A percentile compares a stretch with the other conserved stretches of the same genome.
These are phyloP conservation scores for Plasmodium falciparum DNA, from an alignment of 169 alveolate genomes.

Conservation along the genomic window DNA sequence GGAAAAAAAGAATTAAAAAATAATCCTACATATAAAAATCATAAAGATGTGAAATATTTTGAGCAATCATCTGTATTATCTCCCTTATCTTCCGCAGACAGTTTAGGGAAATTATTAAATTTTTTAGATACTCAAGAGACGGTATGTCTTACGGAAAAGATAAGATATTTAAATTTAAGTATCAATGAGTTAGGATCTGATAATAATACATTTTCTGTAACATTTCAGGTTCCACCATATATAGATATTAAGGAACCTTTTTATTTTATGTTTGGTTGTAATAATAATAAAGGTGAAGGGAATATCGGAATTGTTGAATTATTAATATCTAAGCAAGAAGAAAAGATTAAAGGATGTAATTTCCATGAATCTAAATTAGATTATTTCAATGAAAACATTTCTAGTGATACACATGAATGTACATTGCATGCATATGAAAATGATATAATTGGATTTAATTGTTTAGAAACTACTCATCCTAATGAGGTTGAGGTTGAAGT, in stretches of 20 bases:
- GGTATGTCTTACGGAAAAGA: background rate
- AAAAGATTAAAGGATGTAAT: constrained; percentile 50
- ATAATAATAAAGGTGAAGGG: constrained; percentile 43
- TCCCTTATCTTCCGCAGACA: constrained; percentile 1
- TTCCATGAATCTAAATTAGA: constrained; percentile 5
- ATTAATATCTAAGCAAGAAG: constrained; percentile 33
- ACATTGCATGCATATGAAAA: constrained; percentile 18
- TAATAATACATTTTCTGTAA: background rate
- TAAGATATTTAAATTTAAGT: constrained; percentile 2
- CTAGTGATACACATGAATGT: background rate
- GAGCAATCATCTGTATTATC: background rate
- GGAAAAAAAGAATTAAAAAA: constrained; percentile 41
- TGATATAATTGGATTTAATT: constrained; percentile 51
- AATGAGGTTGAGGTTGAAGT: background rate
- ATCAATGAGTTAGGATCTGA: constrained; percentile 7
- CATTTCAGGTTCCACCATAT: constrained; percentile 55
- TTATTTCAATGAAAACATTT: constrained; percentile 17
- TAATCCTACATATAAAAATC: constrained; percentile 30
- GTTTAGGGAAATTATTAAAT: constrained; percentile 16
- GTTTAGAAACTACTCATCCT: constrained; percentile 9
- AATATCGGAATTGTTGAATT: constrained; percentile 46
- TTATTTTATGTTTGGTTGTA: constrained; percentile 55
- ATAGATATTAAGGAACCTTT: constrained; percentile 16
- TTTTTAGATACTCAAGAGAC: constrained; percentile 41
- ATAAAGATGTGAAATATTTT: constrained; percentile 21